Conservation (phyloP, 108 stramenopile genomes). For the Craspedostauros australis region DNA sequence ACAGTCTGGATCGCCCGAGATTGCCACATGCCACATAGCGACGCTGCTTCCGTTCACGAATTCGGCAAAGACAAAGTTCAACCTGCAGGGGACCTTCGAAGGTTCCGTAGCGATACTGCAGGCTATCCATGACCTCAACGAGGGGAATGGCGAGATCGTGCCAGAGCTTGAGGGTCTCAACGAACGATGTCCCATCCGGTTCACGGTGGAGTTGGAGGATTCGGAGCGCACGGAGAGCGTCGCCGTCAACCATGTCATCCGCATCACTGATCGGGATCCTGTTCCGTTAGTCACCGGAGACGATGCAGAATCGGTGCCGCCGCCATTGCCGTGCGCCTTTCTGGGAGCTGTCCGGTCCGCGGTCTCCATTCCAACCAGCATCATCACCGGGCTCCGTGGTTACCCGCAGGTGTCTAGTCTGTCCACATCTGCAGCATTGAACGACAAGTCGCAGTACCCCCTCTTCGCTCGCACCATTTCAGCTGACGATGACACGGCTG, state of each 20-base stretch:
- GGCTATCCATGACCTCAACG: slow-evolving; percentile 46
- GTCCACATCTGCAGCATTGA: slow-evolving; percentile 22
- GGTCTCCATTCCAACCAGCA: slow-evolving; percentile 35
- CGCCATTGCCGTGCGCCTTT: slow-evolving; percentile 39
- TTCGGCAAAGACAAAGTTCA: too few relatives aligned
- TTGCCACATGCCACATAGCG: too few relatives aligned
- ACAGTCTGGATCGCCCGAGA: too few relatives aligned
- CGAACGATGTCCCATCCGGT: slow-evolving; percentile 33
- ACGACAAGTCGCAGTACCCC: slow-evolving; percentile 34
- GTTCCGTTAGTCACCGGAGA: neutral
- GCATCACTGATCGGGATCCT: neutral
- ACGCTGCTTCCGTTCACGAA: too few relatives aligned
- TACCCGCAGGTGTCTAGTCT: slow-evolving; percentile 45
- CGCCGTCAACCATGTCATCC: slow-evolving; percentile 11
- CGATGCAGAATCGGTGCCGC: neutral
- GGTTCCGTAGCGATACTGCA: slow-evolving; percentile 25
- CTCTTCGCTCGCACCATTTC: slow-evolving; percentile 45
- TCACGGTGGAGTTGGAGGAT: slow-evolving; percentile 25
- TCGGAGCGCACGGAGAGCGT: slow-evolving; percentile 1
- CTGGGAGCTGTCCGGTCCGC: slow-evolving; percentile 33
- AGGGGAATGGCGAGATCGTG: slow-evolving; percentile 30
- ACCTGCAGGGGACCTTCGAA: too few relatives aligned
- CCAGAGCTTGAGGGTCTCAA: slow-evolving; percentile 24
- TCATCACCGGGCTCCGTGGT: slow-evolving; percentile 38
- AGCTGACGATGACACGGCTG: slow-evolving; percentile 26